A percentile compares a stretch with the other conserved stretches of the same genome.
Conservation (phyloP, 1,284 basidiomycete species). For the Ganoderma lucidum region DNA sequence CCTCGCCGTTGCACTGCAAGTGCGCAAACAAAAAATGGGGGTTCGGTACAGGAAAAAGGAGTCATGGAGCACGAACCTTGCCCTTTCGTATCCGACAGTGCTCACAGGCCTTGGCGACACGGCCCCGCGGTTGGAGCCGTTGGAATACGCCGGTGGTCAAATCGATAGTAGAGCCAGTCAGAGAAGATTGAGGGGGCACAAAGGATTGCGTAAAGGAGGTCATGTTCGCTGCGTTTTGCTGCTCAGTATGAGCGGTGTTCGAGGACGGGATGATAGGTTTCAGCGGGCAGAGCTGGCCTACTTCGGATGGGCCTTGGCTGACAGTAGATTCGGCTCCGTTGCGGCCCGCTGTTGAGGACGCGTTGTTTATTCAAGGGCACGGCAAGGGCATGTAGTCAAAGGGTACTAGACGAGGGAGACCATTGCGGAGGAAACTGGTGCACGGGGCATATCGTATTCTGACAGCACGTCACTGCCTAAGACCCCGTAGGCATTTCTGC, state of each 20-base stretch:
- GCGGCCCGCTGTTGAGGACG: neutral
- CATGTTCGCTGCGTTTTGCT: neutral
- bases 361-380: neutral
- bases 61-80: constrained; percentile 42
- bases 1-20: constrained; percentile 49
- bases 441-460: no score
- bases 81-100: constrained; percentile 52
- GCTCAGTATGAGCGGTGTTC: constrained; percentile 25
- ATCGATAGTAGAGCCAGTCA: constrained; percentile 64
- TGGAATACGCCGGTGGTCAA: constrained; percentile 66
- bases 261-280: constrained; percentile 25
- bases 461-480: no score
- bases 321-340: neutral
- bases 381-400: neutral
- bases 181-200: constrained; percentile 27
- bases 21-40: neutral
- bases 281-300: constrained; percentile 19
- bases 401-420: neutral
- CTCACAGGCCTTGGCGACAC: constrained; percentile 53
- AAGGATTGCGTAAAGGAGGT: neutral
- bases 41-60: constrained; percentile 1
- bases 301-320: neutral
- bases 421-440: neutral
- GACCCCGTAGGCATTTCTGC: no score
- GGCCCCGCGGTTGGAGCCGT: constrained; percentile 62